These are phyloP conservation scores for Alternaria angustiovoidea DNA, from an alignment of 2,329 filamentous ascomycete species.

Conservation along the genomic window DNA sequence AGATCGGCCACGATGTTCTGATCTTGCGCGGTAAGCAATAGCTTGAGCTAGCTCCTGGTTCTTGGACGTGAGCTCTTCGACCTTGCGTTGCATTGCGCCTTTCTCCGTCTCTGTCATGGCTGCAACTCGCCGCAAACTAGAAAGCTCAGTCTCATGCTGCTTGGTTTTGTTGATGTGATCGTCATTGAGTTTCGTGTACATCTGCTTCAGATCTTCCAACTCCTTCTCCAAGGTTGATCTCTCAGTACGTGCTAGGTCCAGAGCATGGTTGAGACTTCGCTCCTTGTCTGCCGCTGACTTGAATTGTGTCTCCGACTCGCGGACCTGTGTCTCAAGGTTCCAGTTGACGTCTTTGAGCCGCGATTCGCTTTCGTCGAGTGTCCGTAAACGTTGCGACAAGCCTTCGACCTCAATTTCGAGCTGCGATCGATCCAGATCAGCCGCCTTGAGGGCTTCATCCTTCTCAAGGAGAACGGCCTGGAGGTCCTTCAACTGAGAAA, in stretches of 20 bases:
- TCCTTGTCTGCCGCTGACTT: conserved; percentile 84
- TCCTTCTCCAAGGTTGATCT: conserved; percentile 83
- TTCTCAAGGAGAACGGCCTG: conserved; percentile 86
- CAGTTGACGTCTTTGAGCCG: conserved; percentile 99
- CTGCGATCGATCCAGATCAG: conserved; percentile 76
- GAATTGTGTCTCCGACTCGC: conserved; percentile 77
- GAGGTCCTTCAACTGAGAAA: conserved; percentile 91
- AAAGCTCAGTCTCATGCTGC: conserved; percentile 87
- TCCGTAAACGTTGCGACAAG: conserved; percentile 79
- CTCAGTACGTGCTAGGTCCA: conserved; percentile 75
- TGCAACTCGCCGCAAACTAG: conserved; percentile 81
- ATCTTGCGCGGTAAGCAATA: conserved; percentile 75
- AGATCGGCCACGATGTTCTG: conserved; percentile 68
- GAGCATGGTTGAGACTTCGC: conserved; percentile 76
- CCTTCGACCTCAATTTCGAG: conserved; percentile 84
- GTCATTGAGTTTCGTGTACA: conserved; percentile 79
- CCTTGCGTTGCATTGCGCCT: conserved; percentile 78
- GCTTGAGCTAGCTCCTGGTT: conserved; percentile 91
- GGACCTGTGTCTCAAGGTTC: conserved; percentile 91
- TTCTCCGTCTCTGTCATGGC: conserved; percentile 81
- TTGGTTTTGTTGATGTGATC: conserved; percentile 80
- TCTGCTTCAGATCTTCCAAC: conserved; percentile 85
- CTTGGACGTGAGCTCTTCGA: conserved; percentile 86
- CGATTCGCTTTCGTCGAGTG: conserved; percentile 91
- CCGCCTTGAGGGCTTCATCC: conserved; percentile 81